These are phyloP conservation scores for Smallanthus sonchifolius DNA, from an alignment of 129 eudicot genomes.

Conservation along the genomic window DNA sequence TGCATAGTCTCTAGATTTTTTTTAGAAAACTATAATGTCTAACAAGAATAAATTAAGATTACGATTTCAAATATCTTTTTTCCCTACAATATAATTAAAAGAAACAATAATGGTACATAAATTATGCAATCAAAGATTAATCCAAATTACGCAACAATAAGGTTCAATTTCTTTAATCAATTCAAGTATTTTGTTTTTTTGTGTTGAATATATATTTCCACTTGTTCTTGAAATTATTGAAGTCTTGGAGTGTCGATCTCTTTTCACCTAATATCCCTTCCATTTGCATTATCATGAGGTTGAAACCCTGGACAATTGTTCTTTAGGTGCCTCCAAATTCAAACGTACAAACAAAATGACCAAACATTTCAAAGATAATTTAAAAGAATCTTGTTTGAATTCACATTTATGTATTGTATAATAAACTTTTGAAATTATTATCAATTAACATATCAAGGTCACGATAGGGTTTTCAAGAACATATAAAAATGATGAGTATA, in stretches of 20 bases:
- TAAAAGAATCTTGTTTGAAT: not conserved
- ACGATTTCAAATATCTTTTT: too few relatives aligned
- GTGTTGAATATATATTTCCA: conserved; percentile 1
- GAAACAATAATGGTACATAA: not conserved
- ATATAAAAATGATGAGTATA: not conserved
- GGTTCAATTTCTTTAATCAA: conserved; percentile 1
- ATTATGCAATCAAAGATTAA: conserved; percentile 18
- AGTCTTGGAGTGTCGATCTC: not conserved
- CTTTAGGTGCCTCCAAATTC: conserved; percentile 5
- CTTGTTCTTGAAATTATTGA: conserved; percentile 15
- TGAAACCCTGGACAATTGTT: conserved; percentile 10
- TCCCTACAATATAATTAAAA: too few relatives aligned
- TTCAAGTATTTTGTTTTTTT: conserved; percentile 10
- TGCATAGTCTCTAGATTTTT: too few relatives aligned
- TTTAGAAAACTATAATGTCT: too few relatives aligned
- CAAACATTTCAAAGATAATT: not conserved
- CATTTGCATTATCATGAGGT: conserved; percentile 17
- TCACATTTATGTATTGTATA: not conserved
- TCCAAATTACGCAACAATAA: conserved; percentile 20
- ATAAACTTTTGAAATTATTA: not conserved
- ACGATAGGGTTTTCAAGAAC: not conserved
- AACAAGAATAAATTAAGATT: too few relatives aligned
- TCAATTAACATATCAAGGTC: not conserved
- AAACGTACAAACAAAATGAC: conserved; percentile 21
- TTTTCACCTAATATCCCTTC: conserved; percentile 27